A percentile compares a stretch with the other conserved stretches of the same genome.
phyloP scores from a whole-genome alignment of 768 basidiomycete species.

The Strobilomyces echinocephalus region DNA sequence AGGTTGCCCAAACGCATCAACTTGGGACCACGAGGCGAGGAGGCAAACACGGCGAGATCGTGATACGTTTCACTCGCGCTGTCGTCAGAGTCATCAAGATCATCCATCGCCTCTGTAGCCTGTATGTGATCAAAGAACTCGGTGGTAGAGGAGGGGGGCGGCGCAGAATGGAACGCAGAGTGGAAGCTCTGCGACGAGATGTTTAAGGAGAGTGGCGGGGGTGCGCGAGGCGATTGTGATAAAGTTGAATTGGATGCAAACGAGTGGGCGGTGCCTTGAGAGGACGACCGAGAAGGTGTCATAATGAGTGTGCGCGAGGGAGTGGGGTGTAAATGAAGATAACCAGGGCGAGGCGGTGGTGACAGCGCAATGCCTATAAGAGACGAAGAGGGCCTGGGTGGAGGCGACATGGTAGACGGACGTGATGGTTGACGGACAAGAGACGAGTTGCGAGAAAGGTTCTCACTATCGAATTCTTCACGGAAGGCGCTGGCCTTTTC shows the following conservation, averaged over 20 bases:
- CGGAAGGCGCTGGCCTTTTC: no score
- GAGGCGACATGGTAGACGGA: conserved; percentile 45
- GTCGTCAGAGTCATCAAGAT: conserved; percentile 57
- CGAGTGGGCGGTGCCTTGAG: conserved; percentile 29
- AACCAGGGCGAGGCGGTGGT: conserved; percentile 40
- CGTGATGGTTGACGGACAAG: conserved; percentile 18
- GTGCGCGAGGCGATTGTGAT: conserved; percentile 16
- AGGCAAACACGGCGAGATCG: conserved; percentile 29
- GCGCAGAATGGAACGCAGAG: conserved; percentile 53
- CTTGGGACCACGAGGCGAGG: conserved; percentile 32
- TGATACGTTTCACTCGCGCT: conserved; percentile 37
- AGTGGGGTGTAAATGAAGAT: conserved; percentile 17
- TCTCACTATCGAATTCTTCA: no score
- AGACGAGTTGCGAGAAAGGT: conserved; percentile 21
- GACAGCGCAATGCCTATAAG: conserved; percentile 51
- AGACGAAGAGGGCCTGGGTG: conserved; percentile 59
- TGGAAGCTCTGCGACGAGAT: conserved; percentile 43
- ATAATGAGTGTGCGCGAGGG: conserved; percentile 16
- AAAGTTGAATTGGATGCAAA: conserved; percentile 27
- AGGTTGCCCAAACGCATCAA: conserved; percentile 66
- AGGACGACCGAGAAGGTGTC: conserved; percentile 23
- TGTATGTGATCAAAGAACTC: conserved; percentile 77
- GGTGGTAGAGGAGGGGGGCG: conserved; percentile 59
- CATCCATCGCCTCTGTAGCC: conserved; percentile 67
- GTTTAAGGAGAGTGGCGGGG: conserved; percentile 35